Evolutionary conservation across 2,329 filamentous ascomycete genomes (phyloP).

Genomic region (Sarocladium brachiariae): DNA sequence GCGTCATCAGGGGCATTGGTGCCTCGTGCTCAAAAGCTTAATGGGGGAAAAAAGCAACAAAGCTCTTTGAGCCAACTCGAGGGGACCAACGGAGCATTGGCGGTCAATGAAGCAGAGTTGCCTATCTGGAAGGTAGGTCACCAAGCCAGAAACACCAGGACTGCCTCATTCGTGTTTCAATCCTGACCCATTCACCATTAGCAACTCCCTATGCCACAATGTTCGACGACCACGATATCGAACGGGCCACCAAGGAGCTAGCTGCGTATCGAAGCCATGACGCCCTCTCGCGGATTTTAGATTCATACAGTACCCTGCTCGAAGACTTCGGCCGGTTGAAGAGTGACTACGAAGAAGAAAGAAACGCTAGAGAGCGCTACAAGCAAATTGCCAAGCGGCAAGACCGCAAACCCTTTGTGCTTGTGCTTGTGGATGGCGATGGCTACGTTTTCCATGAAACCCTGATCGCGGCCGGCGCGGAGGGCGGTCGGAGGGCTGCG

Average conservation of each 20-base stretch:
- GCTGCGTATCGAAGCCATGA: constrained; percentile 23
- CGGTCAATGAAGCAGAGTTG: not conserved
- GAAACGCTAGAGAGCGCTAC: constrained; percentile 46
- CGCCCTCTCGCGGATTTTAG: constrained; percentile 22
- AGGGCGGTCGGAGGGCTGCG: constrained; percentile 51
- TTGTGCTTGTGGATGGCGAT: constrained; percentile 57
- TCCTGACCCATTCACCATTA: not conserved
- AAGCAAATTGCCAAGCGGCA: constrained; percentile 42
- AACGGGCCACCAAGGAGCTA: constrained; percentile 21
- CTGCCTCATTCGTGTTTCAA: not conserved
- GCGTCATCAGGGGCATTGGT: no score
- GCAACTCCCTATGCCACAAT: constrained; percentile 12
- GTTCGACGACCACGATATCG: constrained; percentile 22
- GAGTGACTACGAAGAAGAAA: constrained; percentile 50
- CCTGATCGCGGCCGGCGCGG: constrained; percentile 37
- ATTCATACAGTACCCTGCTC: constrained; percentile 33
- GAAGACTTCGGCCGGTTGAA: constrained; percentile 47
- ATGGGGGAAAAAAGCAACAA: no score
- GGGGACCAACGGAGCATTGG: no score
- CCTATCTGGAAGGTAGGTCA: not conserved
- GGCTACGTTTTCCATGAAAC: constrained; percentile 47
- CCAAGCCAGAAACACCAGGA: not conserved
- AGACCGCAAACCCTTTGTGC: constrained; percentile 50
- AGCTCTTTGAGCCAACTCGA: no score
- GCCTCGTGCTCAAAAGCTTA: no score